Evolutionary conservation across 2,329 filamentous ascomycete species (phyloP).

Genomic region (Cladosporium phlei): DNA sequence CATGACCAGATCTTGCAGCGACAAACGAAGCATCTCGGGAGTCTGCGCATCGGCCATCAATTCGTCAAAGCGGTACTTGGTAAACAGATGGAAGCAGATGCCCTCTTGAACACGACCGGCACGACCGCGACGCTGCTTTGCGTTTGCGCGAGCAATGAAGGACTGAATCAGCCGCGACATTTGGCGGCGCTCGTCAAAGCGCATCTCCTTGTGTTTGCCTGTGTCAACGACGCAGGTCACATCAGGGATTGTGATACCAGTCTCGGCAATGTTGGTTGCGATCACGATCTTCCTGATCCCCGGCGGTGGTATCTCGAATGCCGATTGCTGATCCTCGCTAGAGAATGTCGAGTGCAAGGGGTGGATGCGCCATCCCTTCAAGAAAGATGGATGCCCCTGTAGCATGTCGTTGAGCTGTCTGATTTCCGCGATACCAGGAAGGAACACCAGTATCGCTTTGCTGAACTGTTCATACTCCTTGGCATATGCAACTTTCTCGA

Average conservation of each 20-base stretch:
- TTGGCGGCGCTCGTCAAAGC: constrained; percentile 89
- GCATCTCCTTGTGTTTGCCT: constrained; percentile 95
- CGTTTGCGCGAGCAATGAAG: constrained; percentile 92
- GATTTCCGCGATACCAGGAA: constrained; percentile 83
- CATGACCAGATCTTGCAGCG: constrained; percentile 89
- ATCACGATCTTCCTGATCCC: constrained; percentile 89
- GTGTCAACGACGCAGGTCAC: constrained; percentile 96
- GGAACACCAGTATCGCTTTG: constrained; percentile 87
- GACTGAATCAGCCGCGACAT: constrained; percentile 86
- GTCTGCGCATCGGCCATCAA: constrained; percentile 87
- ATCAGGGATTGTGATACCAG: constrained; percentile 96
- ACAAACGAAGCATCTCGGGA: constrained; percentile 90
- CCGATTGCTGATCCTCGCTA: constrained; percentile 91
- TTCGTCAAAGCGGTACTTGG: constrained; percentile 79
- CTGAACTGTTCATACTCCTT: constrained; percentile 66
- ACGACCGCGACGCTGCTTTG: constrained; percentile 88
- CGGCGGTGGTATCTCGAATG: constrained; percentile 77
- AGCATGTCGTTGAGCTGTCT: constrained; percentile 72
- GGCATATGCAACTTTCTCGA: constrained; percentile 69
- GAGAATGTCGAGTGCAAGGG: constrained; percentile 92
- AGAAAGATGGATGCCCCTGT: constrained; percentile 69
- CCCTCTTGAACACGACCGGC: constrained; percentile 94
- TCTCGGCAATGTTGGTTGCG: constrained; percentile 97
- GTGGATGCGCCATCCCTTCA: constrained; percentile 75
- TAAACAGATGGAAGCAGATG: constrained; percentile 93